Evolutionary conservation across 768 basidiomycete genomes (phyloP), one percentile per base, ranked within the genome.

Genomic region (Amanita thiersii): DNA sequence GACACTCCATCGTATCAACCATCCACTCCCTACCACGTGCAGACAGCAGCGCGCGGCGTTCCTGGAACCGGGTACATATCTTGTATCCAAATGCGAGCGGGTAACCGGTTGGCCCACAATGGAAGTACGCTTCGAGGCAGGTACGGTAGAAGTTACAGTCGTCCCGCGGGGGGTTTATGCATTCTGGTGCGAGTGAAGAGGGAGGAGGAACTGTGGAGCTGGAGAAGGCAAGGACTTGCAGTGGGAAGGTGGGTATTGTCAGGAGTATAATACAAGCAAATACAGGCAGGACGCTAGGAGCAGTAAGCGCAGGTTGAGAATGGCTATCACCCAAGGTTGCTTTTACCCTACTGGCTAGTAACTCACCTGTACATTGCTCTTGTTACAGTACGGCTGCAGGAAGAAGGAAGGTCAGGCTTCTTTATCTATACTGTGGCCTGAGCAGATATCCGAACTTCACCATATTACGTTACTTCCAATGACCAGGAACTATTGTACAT

Each of bases 31-130:
- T 59, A 0, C 70, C 70, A 3, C 24, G 33, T 0, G 52, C 11
- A 19, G 59, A 59, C 8, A 73, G 54, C 31, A 50, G 17, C 12
- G 25, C 37, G 9, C 57, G 56, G 8, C 59, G 38, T 15, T 51
- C 48, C 9, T 52, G 51, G 52, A 72, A 72, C 11, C 59, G 65
- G 26, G 52, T 41, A 54, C 72, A 73, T 46, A 50, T 69, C 12
- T 59, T 46, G 33, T 61, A 48, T 21, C 72, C 71, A 32, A 65
- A 66, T 8, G 56, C 62, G 12, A 72, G 45, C 1, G 70, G 71
- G 43, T 72, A 73, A 0, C 69, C 71, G 0, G 44, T 14, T 0
- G 61, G 52, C 0, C 71, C 69, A 36, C 72, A 73, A n/a, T 68
- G 56, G 46, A 67, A 72, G 18, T 58, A 56, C 4, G 66, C 38